Conservation (phyloP, 305 asterid species). For the Fraxinus paxiana region DNA sequence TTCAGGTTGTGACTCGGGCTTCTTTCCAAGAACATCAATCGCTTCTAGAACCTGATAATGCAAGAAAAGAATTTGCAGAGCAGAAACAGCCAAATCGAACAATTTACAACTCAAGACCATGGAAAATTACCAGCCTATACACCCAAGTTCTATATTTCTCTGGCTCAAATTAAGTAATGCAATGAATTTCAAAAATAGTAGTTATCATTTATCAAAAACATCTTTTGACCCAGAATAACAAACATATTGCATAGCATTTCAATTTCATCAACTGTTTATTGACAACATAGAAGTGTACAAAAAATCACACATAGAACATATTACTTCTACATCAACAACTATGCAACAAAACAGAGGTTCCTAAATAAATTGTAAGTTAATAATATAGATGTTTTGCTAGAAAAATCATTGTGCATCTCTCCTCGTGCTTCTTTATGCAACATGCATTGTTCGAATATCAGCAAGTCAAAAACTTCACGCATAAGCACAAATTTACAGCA, state of each 20-base stretch:
- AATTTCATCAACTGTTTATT: neutral
- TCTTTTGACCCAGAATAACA: neutral
- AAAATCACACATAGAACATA: neutral
- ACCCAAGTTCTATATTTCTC: neutral
- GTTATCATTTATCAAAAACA: neutral
- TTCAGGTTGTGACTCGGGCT: conserved; percentile 62
- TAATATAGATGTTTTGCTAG: neutral
- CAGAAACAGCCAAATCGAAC: neutral
- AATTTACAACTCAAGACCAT: neutral
- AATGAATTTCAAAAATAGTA: neutral
- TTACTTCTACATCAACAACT: too few relatives aligned
- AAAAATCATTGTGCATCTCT: neutral
- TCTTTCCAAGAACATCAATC: conserved; percentile 64
- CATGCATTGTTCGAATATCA: neutral
- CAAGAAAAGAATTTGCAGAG: neutral
- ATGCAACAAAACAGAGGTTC: too few relatives aligned
- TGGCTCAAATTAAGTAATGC: neutral
- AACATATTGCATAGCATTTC: neutral
- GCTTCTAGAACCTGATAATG: conserved; percentile 64
- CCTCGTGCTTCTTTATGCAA: neutral
- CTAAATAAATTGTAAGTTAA: neutral
- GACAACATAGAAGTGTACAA: neutral
- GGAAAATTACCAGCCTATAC: neutral
- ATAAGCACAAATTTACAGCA: neutral
- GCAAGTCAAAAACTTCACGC: neutral